Evolutionary conservation across 345 rosid genomes (phyloP).

Genomic region (Arabidopsis arenosa): DNA sequence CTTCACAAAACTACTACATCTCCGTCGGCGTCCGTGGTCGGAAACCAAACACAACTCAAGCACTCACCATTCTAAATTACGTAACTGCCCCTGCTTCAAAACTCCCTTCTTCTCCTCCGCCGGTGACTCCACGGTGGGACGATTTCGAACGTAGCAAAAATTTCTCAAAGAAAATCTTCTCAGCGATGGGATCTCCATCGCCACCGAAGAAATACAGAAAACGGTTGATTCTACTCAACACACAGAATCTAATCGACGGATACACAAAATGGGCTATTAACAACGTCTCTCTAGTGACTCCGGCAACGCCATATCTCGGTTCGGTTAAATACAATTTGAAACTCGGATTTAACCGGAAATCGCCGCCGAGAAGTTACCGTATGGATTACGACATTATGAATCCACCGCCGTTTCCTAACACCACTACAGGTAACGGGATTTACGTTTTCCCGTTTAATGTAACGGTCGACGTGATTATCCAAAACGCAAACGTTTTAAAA

Average conservation of each 20-base stretch:
- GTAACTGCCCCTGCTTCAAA: slow-evolving; percentile 46
- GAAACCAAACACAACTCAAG: slow-evolving; percentile 62
- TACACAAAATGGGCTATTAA: slow-evolving; percentile 71
- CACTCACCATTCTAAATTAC: slow-evolving; percentile 64
- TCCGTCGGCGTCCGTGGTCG: slow-evolving; percentile 67
- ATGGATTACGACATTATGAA: slow-evolving; percentile 55
- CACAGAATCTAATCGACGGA: slow-evolving; percentile 68
- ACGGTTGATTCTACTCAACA: slow-evolving; percentile 66
- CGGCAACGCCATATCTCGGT: slow-evolving; percentile 81
- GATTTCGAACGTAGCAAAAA: slow-evolving; percentile 59
- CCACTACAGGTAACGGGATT: slow-evolving; percentile 59
- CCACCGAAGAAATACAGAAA: slow-evolving; percentile 52
- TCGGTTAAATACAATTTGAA: slow-evolving; percentile 57
- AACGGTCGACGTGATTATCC: slow-evolving; percentile 79
- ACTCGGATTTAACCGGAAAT: slow-evolving; percentile 46
- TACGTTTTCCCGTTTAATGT: slow-evolving; percentile 52
- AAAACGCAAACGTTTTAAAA: slow-evolving; percentile 61
- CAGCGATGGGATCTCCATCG: slow-evolving; percentile 50
- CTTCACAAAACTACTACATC: slow-evolving; percentile 61
- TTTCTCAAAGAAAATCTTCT: slow-evolving; percentile 49
- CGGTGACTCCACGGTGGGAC: slow-evolving; percentile 67
- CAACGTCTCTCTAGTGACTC: slow-evolving; percentile 64
- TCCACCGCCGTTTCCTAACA: slow-evolving; percentile 54
- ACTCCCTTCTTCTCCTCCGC: slow-evolving; percentile 58
- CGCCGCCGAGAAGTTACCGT: slow-evolving; percentile 58